Evolutionary conservation across 306 rosid species (phyloP), one percentile per base, ranked within the genome.

Genomic region (Cucurbita maxima): DNA sequence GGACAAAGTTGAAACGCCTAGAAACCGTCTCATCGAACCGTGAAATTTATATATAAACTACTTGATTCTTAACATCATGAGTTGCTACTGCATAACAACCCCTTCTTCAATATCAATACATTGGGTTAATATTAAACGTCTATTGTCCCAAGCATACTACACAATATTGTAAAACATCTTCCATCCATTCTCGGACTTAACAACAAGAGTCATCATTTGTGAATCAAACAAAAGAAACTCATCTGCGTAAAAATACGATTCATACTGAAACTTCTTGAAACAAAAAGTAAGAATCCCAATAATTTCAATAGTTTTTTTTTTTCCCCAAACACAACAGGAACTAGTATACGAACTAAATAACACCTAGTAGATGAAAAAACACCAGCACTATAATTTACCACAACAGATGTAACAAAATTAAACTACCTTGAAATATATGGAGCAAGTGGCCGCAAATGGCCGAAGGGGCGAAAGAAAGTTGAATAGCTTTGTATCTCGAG

Each of bases 361-460:
- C 74, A 50, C 41, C 58, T 69, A 69, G 74, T 25, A 25, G 25
- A 48, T 15, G 74, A 47, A 13, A n/a, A 25, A 69, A 48, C 58
- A 13, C 25, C 74, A 69, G 44, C 25, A 22, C 58, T 14, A 69
- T 70, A 70, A 48, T 8, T 70, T 50, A 30, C 74, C 51, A 47
- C 44, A 50, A 50, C 34, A 68, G 56, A 18, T 19, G 55, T 19
- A 44, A 22, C 9, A 44, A 43, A 44, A 45, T 45, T 10, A 41
- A 64, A 64, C 71, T 64, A 64, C 52, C 52, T 41, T 41, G 72
- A 43, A 36, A 66, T 16, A 66, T 66, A 66, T 66, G 53, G 53
- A 50, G 59, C 52, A 71, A 71, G 34, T n/a, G 19, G 41, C 20
- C 55, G 12, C 52, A 71, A 71, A 16, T n/a, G 19, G 41, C 20